Evolutionary conservation across 2,329 filamentous ascomycete species (phyloP).

Genomic region (Alternaria arborescens): DNA sequence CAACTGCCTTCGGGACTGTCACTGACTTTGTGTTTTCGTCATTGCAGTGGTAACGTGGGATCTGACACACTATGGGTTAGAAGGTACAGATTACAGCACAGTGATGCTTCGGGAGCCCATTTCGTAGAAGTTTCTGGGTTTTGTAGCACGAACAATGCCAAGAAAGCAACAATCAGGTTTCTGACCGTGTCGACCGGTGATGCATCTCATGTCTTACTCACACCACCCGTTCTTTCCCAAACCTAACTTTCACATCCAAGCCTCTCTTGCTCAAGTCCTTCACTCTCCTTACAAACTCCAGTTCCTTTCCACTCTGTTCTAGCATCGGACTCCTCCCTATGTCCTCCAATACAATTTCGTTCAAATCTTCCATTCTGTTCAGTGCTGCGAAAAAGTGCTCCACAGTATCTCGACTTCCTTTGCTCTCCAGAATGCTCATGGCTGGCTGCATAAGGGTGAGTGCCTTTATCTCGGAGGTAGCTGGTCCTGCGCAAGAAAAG

Average conservation of each 20-base stretch:
- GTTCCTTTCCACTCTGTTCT: not conserved
- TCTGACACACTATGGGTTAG: conserved; percentile 38
- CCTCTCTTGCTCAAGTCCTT: conserved; percentile 2
- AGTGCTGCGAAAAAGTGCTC: conserved; percentile 9
- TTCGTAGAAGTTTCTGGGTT: not conserved
- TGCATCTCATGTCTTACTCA: not conserved
- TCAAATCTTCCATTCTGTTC: conserved; percentile 3
- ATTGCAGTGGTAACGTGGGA: conserved; percentile 32
- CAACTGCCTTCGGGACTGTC: not conserved
- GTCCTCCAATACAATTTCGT: conserved; percentile 1
- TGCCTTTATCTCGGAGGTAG: conserved; percentile 9
- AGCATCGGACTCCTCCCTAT: not conserved
- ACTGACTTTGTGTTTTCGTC: not conserved
- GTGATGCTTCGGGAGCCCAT: conserved; percentile 41
- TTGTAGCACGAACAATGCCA: not conserved
- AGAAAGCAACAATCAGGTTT: not conserved
- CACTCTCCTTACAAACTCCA: conserved; percentile 12
- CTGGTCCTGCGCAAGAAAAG: conserved; percentile 10
- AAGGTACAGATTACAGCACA: conserved; percentile 39
- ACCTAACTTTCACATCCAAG: not conserved
- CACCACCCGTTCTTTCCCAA: not conserved
- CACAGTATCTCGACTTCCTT: not conserved
- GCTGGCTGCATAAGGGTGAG: conserved; percentile 2
- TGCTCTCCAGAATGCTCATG: not conserved
- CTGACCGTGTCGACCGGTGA: not conserved